Evolutionary conservation across 2,329 filamentous ascomycete genomes (phyloP).

Genomic region (Triangularia verruculosa): DNA sequence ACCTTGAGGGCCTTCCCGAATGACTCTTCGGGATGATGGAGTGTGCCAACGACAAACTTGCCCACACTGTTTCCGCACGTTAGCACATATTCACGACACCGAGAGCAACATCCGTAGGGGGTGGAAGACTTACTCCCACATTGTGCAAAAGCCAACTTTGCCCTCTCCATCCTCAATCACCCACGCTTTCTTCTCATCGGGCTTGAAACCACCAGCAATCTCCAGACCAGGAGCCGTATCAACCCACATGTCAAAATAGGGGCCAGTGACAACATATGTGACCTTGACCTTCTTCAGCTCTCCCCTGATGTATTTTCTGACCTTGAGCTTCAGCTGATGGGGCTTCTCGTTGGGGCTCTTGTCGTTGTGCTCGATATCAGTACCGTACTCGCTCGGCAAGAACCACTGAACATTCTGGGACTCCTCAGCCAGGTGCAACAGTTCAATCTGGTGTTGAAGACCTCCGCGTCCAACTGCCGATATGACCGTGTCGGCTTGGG

Average conservation of each 20-base stretch:
- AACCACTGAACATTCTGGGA: conserved; percentile 57
- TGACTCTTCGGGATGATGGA: conserved; percentile 53
- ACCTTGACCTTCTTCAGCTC: conserved; percentile 53
- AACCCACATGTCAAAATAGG: conserved; percentile 64
- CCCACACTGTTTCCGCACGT: conserved; percentile 53
- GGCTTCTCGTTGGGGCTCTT: conserved; percentile 59
- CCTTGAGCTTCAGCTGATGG: conserved; percentile 67
- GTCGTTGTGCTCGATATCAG: conserved; percentile 58
- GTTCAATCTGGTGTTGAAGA: conserved; percentile 57
- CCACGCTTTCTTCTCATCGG: conserved; percentile 53
- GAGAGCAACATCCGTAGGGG: background rate
- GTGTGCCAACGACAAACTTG: conserved; percentile 59
- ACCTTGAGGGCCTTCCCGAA: conserved; percentile 60
- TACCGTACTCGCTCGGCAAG: conserved; percentile 66
- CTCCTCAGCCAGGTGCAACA: conserved; percentile 59
- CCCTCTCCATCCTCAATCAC: conserved; percentile 61
- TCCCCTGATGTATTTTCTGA: conserved; percentile 58
- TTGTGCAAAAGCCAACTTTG: conserved; percentile 65
- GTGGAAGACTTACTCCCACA: conserved; percentile 58
- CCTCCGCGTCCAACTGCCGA: conserved; percentile 63
- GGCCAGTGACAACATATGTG: conserved; percentile 68
- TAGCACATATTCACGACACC: background rate
- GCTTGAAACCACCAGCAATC: conserved; percentile 57
- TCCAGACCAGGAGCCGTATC: conserved; percentile 36
- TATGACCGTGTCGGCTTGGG: conserved; percentile 62